These are phyloP conservation scores for Maudiozyma bulderi DNA, from an alignment of 805 yeast genomes.

Conservation along the genomic window DNA sequence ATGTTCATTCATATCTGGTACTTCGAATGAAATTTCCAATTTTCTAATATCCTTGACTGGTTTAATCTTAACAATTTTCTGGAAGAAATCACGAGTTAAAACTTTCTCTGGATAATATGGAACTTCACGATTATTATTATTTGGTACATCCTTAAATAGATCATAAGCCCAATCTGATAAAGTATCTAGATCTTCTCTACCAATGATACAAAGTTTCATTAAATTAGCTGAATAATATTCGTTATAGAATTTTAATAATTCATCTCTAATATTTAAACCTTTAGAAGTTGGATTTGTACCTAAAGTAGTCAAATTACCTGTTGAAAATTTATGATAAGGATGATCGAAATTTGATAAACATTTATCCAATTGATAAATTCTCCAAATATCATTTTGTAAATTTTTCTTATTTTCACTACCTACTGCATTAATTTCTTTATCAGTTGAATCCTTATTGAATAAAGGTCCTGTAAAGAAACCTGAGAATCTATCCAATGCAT, in stretches of 20 bases:
- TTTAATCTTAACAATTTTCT: slow-evolving; percentile 51
- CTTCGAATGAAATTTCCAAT: slow-evolving; percentile 56
- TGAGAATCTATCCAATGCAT: slow-evolving; percentile 85
- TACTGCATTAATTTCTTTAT: slow-evolving; percentile 87
- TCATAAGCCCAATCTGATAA: slow-evolving; percentile 62
- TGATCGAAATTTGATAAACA: slow-evolving; percentile 62
- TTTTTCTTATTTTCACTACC: slow-evolving; percentile 95
- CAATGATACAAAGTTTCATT: slow-evolving; percentile 79
- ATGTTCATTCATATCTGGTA: slow-evolving; percentile 63
- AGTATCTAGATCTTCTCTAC: slow-evolving; percentile 67
- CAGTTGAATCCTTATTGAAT: slow-evolving; percentile 65
- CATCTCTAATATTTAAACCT: slow-evolving; percentile 71
- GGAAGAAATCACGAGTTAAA: slow-evolving; percentile 39
- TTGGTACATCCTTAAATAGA: slow-evolving; percentile 48
- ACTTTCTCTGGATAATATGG: slow-evolving; percentile 36
- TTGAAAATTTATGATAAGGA: slow-evolving; percentile 80
- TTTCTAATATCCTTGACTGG: slow-evolving; percentile 76
- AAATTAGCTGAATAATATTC: slow-evolving; percentile 72
- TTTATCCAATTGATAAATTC: slow-evolving; percentile 77
- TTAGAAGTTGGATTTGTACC: slow-evolving; percentile 49
- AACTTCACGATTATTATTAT: slow-evolving; percentile 18
- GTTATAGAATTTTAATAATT: slow-evolving; percentile 64
- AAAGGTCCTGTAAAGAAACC: slow-evolving; percentile 86
- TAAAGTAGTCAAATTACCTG: slow-evolving; percentile 76
- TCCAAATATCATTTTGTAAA: slow-evolving; percentile 82